A percentile compares a stretch with the other conserved stretches of the same genome.
phyloP scores from a whole-genome alignment of 2,329 filamentous ascomycete species.

The Stromatinia cepivora region DNA sequence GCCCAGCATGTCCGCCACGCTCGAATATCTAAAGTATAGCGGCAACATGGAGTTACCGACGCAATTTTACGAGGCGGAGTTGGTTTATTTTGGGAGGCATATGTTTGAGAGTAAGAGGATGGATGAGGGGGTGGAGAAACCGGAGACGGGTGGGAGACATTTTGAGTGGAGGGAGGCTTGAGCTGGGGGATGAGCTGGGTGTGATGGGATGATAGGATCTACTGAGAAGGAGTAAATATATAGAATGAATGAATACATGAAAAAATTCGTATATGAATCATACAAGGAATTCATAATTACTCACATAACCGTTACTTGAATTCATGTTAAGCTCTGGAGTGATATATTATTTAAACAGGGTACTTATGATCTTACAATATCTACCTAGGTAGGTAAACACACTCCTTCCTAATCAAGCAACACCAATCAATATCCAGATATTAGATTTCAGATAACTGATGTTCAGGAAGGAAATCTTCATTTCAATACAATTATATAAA shows the following conservation, averaged over 20 bases:
- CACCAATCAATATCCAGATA: neutral
- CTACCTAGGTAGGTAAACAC: too few species aligned
- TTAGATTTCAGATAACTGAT: neutral
- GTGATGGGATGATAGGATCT: neutral
- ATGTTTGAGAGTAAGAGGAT: conserved; percentile 58
- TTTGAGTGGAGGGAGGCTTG: conserved; percentile 12
- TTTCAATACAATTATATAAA: neutral
- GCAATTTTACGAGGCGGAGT: conserved; percentile 68
- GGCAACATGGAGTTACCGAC: conserved; percentile 62
- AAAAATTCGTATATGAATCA: too few species aligned
- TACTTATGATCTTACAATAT: too few species aligned
- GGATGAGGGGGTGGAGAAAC: conserved; percentile 50
- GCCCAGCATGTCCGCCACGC: conserved; percentile 58
- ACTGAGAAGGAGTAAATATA: too few species aligned
- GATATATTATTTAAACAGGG: too few species aligned
- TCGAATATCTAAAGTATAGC: conserved; percentile 68
- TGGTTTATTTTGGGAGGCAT: conserved; percentile 71
- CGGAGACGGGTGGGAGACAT: conserved; percentile 42
- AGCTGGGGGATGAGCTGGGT: neutral
- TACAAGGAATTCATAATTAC: too few species aligned
- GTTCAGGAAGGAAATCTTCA: neutral
- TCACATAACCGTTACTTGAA: too few species aligned
- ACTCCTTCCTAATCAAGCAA: too few species aligned
- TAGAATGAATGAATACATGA: too few species aligned
- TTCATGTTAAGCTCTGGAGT: too few species aligned